phyloP scores from a whole-genome alignment of 2,329 filamentous ascomycete species.

The Penicillium hordei region DNA sequence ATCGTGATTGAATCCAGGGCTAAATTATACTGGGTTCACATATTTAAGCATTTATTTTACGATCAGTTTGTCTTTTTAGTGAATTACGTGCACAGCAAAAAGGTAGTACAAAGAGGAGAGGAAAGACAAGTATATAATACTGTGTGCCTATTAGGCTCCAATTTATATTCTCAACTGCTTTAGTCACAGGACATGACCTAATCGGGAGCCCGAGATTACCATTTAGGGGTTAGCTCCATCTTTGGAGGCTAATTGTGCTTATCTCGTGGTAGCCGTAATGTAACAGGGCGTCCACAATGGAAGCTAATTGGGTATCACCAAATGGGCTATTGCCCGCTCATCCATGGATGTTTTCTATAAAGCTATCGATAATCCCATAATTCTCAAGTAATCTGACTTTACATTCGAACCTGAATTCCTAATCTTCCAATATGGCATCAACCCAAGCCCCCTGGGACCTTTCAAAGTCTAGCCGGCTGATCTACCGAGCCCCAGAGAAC shows the following conservation, averaged over 20 bases:
- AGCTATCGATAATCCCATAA: neutral
- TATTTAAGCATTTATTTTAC: neutral
- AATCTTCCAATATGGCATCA: neutral
- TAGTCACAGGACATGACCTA: neutral
- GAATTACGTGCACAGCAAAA: neutral
- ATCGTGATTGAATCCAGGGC: neutral
- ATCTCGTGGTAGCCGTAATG: neutral
- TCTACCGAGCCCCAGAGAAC: slow-evolving; percentile 17
- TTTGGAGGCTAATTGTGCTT: neutral
- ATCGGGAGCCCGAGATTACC: neutral
- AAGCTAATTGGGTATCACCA: neutral
- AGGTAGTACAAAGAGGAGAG: no score
- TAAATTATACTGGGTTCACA: neutral
- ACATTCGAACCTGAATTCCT: neutral
- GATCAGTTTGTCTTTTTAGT: neutral
- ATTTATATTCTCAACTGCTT: no score
- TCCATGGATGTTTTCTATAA: neutral
- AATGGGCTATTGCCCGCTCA: neutral
- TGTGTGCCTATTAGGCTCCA: no score
- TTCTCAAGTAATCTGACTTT: no score
- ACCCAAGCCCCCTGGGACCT: neutral
- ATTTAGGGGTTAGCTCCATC: neutral
- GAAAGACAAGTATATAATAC: no score
- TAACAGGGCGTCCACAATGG: neutral
- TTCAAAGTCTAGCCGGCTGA: slow-evolving; percentile 9